phyloP scores from a whole-genome alignment of 2,329 filamentous ascomycete species.

The Aspergillus aculeatus region DNA sequence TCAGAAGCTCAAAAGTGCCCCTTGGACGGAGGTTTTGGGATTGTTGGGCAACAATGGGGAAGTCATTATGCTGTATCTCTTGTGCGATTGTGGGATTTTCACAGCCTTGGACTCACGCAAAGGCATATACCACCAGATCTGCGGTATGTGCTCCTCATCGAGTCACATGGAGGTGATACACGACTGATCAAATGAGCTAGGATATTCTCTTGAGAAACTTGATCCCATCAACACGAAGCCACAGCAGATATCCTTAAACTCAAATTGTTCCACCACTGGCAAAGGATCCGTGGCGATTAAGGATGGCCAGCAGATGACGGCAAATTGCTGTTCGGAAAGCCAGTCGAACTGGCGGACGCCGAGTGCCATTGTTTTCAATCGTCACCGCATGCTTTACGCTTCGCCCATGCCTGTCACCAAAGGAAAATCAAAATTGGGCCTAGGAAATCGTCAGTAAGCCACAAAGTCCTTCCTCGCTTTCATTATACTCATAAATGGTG shows the following conservation, averaged over 20 bases:
- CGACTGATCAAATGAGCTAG: constrained; percentile 18
- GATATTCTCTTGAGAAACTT: constrained; percentile 32
- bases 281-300: background rate
- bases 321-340: background rate
- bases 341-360: constrained; percentile 22
- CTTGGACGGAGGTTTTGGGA: constrained; percentile 74
- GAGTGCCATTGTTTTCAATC: constrained; percentile 70
- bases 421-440: constrained; percentile 68
- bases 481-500: background rate
- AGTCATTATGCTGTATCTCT: constrained; percentile 70
- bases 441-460: constrained; percentile 67
- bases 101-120: constrained; percentile 57
- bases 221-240: constrained; percentile 23
- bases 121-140: constrained; percentile 74
- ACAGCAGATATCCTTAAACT: background rate
- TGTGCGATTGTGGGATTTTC: constrained; percentile 78
- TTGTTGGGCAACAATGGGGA: constrained; percentile 75
- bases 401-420: constrained; percentile 68
- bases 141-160: constrained; percentile 54
- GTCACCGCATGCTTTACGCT: constrained; percentile 84
- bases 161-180: constrained; percentile 5
- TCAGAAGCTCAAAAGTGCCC: constrained; percentile 62
- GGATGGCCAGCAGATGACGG: background rate
- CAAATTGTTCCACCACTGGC: background rate
- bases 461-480: constrained; percentile 46